Evolutionary conservation across 352 stramenopile species (phyloP).

Genomic region (Globisporangium middletonii): DNA sequence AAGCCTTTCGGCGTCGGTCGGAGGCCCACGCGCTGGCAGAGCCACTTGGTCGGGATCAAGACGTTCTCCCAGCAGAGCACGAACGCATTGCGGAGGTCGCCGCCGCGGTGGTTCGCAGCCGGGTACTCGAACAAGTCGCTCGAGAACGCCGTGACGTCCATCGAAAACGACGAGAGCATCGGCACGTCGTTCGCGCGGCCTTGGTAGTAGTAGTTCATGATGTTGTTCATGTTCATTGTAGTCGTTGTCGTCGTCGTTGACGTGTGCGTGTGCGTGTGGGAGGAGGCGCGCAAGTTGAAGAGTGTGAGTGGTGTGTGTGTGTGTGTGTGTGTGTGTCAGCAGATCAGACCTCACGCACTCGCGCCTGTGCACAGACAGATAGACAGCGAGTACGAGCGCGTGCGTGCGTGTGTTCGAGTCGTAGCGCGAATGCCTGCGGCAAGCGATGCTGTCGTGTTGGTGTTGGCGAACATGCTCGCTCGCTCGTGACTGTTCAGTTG

Average conservation of each 20-base stretch:
- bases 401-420: no score
- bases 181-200: constrained; percentile 11
- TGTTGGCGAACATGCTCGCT: no score
- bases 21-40: constrained; percentile 45
- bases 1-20: constrained; percentile 32
- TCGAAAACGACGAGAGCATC: constrained; percentile 58
- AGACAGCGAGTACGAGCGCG: not conserved
- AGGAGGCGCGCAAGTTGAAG: constrained; percentile 6
- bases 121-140: constrained; percentile 54
- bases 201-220: constrained; percentile 35
- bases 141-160: constrained; percentile 51
- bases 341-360: not conserved
- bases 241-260: not conserved
- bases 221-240: constrained; percentile 18
- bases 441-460: no score
- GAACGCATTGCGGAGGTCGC: constrained; percentile 41
- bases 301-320: constrained; percentile 1
- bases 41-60: constrained; percentile 53
- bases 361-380: not conserved
- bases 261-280: constrained; percentile 1
- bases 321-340: not conserved
- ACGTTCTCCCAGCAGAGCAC: constrained; percentile 71
- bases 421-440: not conserved
- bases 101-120: constrained; percentile 11
- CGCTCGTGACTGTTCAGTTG: no score